Evolutionary conservation across 768 basidiomycete species (phyloP).

Genomic region (Serendipita sp.): DNA sequence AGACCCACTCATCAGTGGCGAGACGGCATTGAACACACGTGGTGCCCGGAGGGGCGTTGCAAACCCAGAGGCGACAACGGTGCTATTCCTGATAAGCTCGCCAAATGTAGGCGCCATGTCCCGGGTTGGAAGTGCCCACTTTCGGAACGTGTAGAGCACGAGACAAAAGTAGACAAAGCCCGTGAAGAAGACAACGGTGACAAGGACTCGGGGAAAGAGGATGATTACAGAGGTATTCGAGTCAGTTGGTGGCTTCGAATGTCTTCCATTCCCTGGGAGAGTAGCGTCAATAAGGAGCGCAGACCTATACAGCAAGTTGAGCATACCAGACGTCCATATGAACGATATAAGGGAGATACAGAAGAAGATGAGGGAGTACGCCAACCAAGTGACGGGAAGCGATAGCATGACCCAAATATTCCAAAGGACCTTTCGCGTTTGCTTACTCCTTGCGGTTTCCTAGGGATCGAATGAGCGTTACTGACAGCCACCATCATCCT

Average conservation of each 20-base stretch:
- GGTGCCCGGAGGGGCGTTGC: too few relatives aligned
- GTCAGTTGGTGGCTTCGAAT: background rate
- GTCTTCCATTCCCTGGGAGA: background rate
- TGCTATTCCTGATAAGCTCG: too few relatives aligned
- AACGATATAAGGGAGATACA: conserved; percentile 46
- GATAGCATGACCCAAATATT: conserved; percentile 57
- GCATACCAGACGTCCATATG: conserved; percentile 44
- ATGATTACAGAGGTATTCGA: conserved; percentile 25
- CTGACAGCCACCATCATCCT: background rate
- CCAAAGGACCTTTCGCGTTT: conserved; percentile 36
- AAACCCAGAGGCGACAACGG: too few relatives aligned
- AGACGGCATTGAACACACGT: too few relatives aligned
- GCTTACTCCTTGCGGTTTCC: conserved; percentile 36
- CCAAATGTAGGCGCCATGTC: too few relatives aligned
- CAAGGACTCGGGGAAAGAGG: conserved; percentile 37
- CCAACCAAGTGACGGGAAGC: conserved; percentile 54
- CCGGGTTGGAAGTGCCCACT: background rate
- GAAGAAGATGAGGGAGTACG: conserved; percentile 62
- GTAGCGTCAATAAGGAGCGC: background rate
- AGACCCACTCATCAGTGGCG: too few relatives aligned
- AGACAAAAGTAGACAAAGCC: conserved; percentile 47
- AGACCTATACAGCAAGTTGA: conserved; percentile 15
- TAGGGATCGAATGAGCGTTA: conserved; percentile 16
- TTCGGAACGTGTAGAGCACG: conserved; percentile 42
- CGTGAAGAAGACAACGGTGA: conserved; percentile 38